Base-by-base conservation (phyloP, 176 grass and related monocot species). In the Pharus latifolius region DNA sequence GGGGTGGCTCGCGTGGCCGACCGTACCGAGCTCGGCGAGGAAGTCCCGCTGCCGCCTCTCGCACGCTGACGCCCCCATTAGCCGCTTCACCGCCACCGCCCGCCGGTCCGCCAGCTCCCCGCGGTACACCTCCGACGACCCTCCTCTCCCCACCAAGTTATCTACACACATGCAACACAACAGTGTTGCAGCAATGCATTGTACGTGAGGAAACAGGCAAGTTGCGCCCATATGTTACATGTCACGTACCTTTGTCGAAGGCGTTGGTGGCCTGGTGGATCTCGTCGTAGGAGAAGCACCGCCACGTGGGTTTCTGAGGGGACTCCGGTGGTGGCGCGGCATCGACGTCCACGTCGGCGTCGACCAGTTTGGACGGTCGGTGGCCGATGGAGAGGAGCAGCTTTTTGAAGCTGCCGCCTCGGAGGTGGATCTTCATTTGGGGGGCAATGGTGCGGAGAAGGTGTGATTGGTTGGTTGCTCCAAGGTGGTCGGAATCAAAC, bases 11-110 rank as follows among this genome's bases (percentile, higher is more conserved):
- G 85, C 89, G 50, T 98, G 94, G 0, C 87, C 86, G 18, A 98
- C 73, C 5, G 90, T 85, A 28, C 94, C 94, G 6, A 98, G 89
- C 78, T 98, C 89, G 52, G 85, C 85, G 18, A 98, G 15, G 5
- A 98, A 98, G 73, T 98, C 94, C 33, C 83, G 85, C 76, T 89
- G 86, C 71, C 85, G 85, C 28, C 88, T 86, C 87, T 93, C 89
- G 75, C 85, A 88, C 3, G 89, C 80, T 16, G 79, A 63, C 26
- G 88, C 43, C 0, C 83, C 81, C 56, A 73, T 57, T 49, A 97
- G 55, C 55, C 88, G 85, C 64, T 97, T 92, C 70, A 97, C 89
- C 8, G 93, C 93, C 44, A 97, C 88, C 14, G 55, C 78, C 10
- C 80, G 60, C 0, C 82, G 89, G 67, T 73, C 69, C 20, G 67